Evolutionary conservation across 768 basidiomycete species (phyloP), one percentile per base, ranked within the genome.

Genomic region (Leccinellum luteum): DNA sequence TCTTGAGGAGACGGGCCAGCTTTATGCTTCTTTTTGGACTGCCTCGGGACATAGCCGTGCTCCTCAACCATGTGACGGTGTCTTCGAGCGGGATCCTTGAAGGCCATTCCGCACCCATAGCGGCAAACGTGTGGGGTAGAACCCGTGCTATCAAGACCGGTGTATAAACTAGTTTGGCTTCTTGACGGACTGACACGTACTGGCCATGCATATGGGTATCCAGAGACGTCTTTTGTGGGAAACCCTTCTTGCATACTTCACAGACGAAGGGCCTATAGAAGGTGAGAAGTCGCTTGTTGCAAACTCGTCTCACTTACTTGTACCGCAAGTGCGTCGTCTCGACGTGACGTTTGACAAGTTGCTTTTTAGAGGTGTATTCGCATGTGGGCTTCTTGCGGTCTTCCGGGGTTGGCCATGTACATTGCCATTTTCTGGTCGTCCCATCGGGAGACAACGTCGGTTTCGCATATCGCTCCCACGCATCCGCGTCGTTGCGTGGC

Each of bases 321-420:
- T 82, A 76, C 51, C 80, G 76, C 48, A 89, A 67, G 65, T 88
- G 87, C 14, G 80, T 82, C 9, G 81, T 81, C 68, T 85, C 79
- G 48, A 89, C 77, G 67, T 89, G 87, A 27, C 87, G 78, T 68
- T 86, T 87, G 57, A 88, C 83, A 44, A 86, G 76, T 66, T 87
- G 86, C 68, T 84, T 86, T 65, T 84, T 83, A 25, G 79, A 74
- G 32, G 67, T 66, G 59, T 81, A 81, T 21, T 72, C 67, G 60
- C 81, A 83, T 47, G 62, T 65, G 34, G 65, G 64, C 30, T 65
- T 68, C 52, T 68, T 68, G 60, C 57, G 74, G 54, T 67, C 72
- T 56, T 64, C 66, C 48, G 70, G 67, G 14, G 74, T 73, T 47
- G 68, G 62, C 78, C 78, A 79, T 48, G 73, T 74, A 68, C 78